Evolutionary conservation across 495 filamentous ascomycete species (phyloP).

Genomic region (Poronia punctata): DNA sequence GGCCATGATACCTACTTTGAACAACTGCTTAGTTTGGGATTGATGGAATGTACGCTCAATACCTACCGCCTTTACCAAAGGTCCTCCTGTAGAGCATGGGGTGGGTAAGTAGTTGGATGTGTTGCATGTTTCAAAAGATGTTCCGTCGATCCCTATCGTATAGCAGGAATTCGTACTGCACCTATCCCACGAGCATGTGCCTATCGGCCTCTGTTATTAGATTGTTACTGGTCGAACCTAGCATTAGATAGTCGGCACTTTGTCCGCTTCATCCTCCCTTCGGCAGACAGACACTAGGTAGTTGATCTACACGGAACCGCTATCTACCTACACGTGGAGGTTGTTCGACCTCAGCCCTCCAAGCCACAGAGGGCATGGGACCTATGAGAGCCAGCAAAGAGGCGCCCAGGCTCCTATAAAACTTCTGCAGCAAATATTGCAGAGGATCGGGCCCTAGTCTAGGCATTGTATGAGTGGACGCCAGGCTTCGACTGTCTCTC

Average conservation of each 20-base stretch:
- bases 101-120: background rate
- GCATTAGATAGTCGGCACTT: background rate
- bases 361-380: constrained; percentile 4
- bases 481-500: constrained; percentile 1
- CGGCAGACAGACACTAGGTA: too few relatives aligned
- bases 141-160: background rate
- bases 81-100: too few relatives aligned
- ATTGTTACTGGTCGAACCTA: background rate
- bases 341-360: constrained; percentile 9
- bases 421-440: constrained; percentile 8
- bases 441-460: background rate
- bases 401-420: constrained; percentile 2
- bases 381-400: constrained; percentile 1
- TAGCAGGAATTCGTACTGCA: too few relatives aligned
- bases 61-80: too few relatives aligned
- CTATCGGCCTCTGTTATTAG: background rate
- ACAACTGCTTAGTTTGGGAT: too few relatives aligned
- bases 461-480: background rate
- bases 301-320: background rate
- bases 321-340: too few relatives aligned
- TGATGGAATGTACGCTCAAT: too few relatives aligned
- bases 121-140: constrained; percentile 1
- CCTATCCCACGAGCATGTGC: too few relatives aligned
- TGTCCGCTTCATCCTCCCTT: background rate
- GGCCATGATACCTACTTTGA: too few relatives aligned